Conservation (phyloP, 352 stramenopile genomes). For the Phytophthora cryptogea region DNA sequence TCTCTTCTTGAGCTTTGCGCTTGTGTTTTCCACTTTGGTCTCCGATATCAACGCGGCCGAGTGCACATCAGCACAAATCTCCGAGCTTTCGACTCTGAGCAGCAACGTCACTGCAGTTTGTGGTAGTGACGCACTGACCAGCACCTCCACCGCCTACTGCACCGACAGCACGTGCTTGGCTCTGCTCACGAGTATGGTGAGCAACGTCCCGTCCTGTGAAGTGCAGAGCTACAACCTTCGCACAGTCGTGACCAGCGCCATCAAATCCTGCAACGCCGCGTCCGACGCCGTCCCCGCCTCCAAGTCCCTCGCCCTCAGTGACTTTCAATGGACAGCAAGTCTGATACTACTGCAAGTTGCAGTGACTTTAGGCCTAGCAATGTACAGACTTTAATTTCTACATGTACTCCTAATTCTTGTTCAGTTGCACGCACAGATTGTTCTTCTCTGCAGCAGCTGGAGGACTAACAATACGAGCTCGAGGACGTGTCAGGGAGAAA, state of each 20-base stretch:
- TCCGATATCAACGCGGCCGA: slow-evolving; percentile 12
- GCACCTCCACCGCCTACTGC: slow-evolving; percentile 22
- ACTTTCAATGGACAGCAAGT: slow-evolving; percentile 2
- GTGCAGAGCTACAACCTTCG: slow-evolving; percentile 39
- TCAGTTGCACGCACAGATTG: too few relatives aligned
- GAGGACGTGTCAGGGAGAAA: too few relatives aligned
- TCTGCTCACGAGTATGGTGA: slow-evolving; percentile 25
- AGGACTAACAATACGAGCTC: too few relatives aligned
- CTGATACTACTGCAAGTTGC: slow-evolving; percentile 7
- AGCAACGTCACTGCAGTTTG: slow-evolving; percentile 34
- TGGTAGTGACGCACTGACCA: slow-evolving; percentile 32
- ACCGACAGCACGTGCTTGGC: slow-evolving; percentile 26
- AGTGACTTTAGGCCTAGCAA: slow-evolving; percentile 3
- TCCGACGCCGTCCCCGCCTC: slow-evolving; percentile 34
- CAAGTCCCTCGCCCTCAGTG: slow-evolving; percentile 18
- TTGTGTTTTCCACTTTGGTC: slow-evolving; percentile 7
- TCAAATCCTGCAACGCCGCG: slow-evolving; percentile 29
- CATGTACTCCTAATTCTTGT: slow-evolving; percentile 20
- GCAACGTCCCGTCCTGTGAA: slow-evolving; percentile 35
- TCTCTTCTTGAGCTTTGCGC: neutral
- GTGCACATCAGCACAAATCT: slow-evolving; percentile 31
- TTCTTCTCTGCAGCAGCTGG: too few relatives aligned
- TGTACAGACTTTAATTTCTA: slow-evolving; percentile 37
- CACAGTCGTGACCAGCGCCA: slow-evolving; percentile 28
- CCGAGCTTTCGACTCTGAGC: slow-evolving; percentile 24